phyloP scores from a whole-genome alignment of 345 rosid species.

The Gossypium longicalyx region DNA sequence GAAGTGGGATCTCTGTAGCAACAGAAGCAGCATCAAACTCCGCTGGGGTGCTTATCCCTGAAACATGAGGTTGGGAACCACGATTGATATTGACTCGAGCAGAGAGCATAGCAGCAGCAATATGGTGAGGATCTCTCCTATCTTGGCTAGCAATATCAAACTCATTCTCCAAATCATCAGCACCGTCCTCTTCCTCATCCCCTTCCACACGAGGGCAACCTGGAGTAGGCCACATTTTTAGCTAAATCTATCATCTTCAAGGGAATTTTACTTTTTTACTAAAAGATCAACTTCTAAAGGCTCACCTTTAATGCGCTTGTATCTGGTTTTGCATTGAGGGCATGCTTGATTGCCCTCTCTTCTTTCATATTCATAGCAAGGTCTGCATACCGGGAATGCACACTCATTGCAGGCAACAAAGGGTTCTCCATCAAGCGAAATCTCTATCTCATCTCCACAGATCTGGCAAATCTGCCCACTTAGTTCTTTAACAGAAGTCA shows the following conservation, averaged over 20 bases:
- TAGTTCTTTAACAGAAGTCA: constrained; percentile 58
- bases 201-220: constrained; percentile 66
- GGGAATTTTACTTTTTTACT: background rate
- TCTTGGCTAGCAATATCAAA: constrained; percentile 34
- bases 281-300: background rate
- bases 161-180: constrained; percentile 60
- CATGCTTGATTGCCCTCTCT: constrained; percentile 90
- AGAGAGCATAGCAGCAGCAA: constrained; percentile 44
- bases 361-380: constrained; percentile 89
- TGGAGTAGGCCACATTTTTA: constrained; percentile 25
- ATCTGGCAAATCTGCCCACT: constrained; percentile 85
- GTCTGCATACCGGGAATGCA: constrained; percentile 93
- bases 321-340: constrained; percentile 91
- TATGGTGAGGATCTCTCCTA: constrained; percentile 38
- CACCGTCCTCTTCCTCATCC: constrained; percentile 70
- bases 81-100: constrained; percentile 47
- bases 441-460: constrained; percentile 84
- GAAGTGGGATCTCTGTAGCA: constrained; percentile 53
- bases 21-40: constrained; percentile 56
- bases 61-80: constrained; percentile 24
- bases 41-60: constrained; percentile 34
- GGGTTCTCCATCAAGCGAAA: constrained; percentile 62
- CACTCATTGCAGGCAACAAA: constrained; percentile 97
- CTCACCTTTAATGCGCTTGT: constrained; percentile 78
- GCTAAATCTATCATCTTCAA: background rate